Evolutionary conservation across 257 asterid species (phyloP), one percentile per base, ranked within the genome.

Genomic region (Solanum bulbocastanum): DNA sequence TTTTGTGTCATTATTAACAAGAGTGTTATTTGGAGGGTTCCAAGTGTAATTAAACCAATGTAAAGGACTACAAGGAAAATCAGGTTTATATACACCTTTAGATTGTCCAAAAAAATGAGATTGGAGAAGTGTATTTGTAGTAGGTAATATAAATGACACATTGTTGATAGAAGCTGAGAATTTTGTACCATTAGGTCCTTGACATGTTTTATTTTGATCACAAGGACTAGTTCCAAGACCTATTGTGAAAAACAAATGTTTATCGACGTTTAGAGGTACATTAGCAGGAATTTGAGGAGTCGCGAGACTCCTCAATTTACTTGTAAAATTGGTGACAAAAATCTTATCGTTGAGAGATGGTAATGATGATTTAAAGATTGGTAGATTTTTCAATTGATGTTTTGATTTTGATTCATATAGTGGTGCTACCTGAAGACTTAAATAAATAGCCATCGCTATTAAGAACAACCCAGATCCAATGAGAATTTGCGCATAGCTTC

Each of bases 31-130:
- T 7, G 95, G 96, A 36, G 94, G 93, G 32, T 49, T 92, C 39
- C 94, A 94, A 0, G 96, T 94, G 83, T 89, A 93, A 30, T 94
- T 94, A 88, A 92, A 94, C 93, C 94, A 91, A 6, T 74, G 52
- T 20, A 78, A 52, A 30, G 96, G 96, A 87, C 62, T 90, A 33
- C 76, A 56, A 2, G 96, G 96, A 37, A 92, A 94, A 78, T 93
- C 83, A 2, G 95, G 91, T 30, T 85, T 90, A 39, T 94, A 93
- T 25, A 94, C 89, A 5, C 87, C 71, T 52, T 82, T 90, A 1
- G 93, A 91, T 83, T 89, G 74, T 66, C 74, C 74, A 27, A 66
- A 66, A 14, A 66, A 66, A 66, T 66, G 74, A 66, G 74, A 66
- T 27, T 66, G 74, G 74, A 66, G 74, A 27, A 66, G 74, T 66